A percentile compares a stretch with the other conserved stretches of the same genome.
Conservation (phyloP, 305 asterid genomes). For the Salvia sclarea region DNA sequence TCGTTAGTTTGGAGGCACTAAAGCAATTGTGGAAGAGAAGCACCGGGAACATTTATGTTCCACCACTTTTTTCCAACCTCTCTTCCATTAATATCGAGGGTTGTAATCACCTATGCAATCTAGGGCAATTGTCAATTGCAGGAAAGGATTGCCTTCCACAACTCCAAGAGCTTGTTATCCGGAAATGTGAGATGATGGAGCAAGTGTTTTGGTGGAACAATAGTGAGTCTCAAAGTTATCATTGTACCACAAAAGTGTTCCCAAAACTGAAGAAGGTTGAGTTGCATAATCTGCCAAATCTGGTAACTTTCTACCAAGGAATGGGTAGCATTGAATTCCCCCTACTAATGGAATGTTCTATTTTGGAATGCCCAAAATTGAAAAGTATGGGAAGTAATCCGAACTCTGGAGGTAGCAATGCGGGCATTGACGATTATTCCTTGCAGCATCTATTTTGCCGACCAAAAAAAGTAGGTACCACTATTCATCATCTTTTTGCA, state of each 20-base stretch:
- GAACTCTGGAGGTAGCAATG: not conserved
- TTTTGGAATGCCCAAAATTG: not conserved
- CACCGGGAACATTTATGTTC: not conserved
- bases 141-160: constrained; percentile 13
- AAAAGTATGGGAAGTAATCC: not conserved
- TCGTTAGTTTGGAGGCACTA: not conserved
- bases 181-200: constrained; percentile 5
- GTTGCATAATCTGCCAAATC: not conserved
- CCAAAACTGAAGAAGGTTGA: constrained; percentile 1
- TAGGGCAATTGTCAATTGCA: not conserved
- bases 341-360: rapidly evolving
- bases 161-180: not conserved
- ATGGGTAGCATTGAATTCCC: constrained; percentile 28
- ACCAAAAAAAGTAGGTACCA: not conserved
- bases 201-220: constrained; percentile 1
- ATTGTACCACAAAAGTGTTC: not conserved
- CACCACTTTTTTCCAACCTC: constrained; percentile 5
- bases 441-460: not conserved
- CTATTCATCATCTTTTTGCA: not conserved
- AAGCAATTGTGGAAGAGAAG: constrained; percentile 9
- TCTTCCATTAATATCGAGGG: not conserved
- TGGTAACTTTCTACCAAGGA: constrained; percentile 2
- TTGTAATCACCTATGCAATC: not conserved
- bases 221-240: not conserved
- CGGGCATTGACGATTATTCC: not conserved